Evolutionary conservation across 768 basidiomycete genomes (phyloP).

Genomic region (Kwoniella sp.): DNA sequence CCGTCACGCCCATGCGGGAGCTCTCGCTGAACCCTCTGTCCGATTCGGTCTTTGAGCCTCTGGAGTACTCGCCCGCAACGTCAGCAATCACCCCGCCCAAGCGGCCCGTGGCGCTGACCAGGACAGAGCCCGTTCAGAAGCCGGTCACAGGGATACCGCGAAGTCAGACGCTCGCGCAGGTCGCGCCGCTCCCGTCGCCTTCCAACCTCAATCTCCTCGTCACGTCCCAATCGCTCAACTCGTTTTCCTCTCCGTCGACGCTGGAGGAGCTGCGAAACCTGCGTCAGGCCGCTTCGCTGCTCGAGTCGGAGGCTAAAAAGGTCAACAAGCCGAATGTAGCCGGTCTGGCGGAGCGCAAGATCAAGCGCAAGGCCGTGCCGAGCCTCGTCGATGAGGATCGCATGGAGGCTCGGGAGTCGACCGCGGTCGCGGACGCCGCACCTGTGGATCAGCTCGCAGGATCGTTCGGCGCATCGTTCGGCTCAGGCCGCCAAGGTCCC

Average conservation of each 20-base stretch:
- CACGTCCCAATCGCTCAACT: slow-evolving; percentile 26
- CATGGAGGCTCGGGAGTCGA: too few relatives aligned
- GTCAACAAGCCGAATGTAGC: not conserved
- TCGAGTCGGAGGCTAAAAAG: slow-evolving; percentile 16
- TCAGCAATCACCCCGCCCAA: slow-evolving; percentile 1
- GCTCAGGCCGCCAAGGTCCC: too few relatives aligned
- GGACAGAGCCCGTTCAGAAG: too few relatives aligned
- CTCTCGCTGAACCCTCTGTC: not conserved
- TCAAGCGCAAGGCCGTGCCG: slow-evolving; percentile 35
- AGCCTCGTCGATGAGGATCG: slow-evolving; percentile 10
- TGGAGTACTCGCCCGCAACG: not conserved
- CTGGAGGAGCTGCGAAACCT: slow-evolving; percentile 18
- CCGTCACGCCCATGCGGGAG: slow-evolving; percentile 1
- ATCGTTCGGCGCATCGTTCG: too few relatives aligned
- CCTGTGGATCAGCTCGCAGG: too few relatives aligned
- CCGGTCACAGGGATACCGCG: not conserved
- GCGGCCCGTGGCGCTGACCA: not conserved
- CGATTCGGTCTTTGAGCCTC: slow-evolving; percentile 3
- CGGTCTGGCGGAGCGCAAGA: slow-evolving; percentile 14
- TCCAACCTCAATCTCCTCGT: slow-evolving; percentile 6
- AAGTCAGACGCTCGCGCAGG: not conserved
- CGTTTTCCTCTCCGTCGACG: slow-evolving; percentile 18
- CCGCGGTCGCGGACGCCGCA: too few relatives aligned
- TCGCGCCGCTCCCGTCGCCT: not conserved
- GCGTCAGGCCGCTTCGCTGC: slow-evolving; percentile 14